Conservation (phyloP, 768 basidiomycete species). For the Boletus rubroflammeus region DNA sequence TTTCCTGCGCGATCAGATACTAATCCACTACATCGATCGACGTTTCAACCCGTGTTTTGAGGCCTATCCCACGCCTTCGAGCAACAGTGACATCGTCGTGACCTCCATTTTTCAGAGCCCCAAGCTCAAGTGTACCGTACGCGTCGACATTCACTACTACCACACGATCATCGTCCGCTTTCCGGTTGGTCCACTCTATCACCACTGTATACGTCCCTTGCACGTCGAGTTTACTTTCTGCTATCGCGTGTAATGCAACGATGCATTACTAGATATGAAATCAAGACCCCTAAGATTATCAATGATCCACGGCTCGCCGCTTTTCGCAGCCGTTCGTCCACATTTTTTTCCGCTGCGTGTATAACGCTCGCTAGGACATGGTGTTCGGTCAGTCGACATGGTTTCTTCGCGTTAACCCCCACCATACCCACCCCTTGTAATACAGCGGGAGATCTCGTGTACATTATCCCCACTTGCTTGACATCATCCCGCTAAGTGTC, state of each 20-base stretch:
- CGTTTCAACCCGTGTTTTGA: background rate
- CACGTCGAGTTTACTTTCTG: constrained; percentile 11
- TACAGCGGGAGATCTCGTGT: constrained; percentile 4
- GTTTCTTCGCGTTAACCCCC: constrained; percentile 6
- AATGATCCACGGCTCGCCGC: constrained; percentile 8
- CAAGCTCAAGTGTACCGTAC: background rate
- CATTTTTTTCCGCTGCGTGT: constrained; percentile 7
- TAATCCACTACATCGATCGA: background rate
- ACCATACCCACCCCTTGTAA: constrained; percentile 1
- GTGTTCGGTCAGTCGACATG: constrained; percentile 2
- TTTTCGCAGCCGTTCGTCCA: constrained; percentile 11
- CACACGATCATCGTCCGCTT: constrained; percentile 9
- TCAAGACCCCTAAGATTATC: constrained; percentile 25
- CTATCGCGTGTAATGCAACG: constrained; percentile 13
- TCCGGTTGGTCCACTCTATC: constrained; percentile 20
- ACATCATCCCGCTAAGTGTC: background rate
- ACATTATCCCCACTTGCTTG: constrained; percentile 1
- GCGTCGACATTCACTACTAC: background rate
- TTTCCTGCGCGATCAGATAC: constrained; percentile 18
- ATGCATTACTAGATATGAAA: constrained; percentile 29
- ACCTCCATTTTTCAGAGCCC: constrained; percentile 13
- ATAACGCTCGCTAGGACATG: background rate
- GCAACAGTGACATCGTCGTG: constrained; percentile 8
- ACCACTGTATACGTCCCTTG: constrained; percentile 12
- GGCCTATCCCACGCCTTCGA: constrained; percentile 7